These are phyloP conservation scores for Kuraishia cidri DNA, from an alignment of 805 yeast genomes.

Conservation along the genomic window DNA sequence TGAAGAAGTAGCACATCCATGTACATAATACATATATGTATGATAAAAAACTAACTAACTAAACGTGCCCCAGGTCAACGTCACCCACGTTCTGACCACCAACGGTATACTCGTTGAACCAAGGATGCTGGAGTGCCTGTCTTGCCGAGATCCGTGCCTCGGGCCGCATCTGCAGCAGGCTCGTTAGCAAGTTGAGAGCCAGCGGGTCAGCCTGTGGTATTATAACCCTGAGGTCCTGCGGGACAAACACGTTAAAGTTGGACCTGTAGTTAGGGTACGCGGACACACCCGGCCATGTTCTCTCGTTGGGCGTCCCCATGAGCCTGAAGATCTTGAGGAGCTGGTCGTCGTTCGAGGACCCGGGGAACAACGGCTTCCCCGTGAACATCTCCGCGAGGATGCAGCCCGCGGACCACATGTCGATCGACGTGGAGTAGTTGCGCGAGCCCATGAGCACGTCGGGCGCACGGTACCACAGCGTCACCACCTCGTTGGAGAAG, in stretches of 20 bases:
- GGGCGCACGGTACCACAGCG: conserved; percentile 97
- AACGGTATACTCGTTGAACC: conserved; percentile 68
- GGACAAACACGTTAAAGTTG: conserved; percentile 77
- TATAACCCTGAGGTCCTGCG: conserved; percentile 72
- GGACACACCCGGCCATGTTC: conserved; percentile 96
- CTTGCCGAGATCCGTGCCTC: conserved; percentile 52
- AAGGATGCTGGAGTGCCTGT: conserved; percentile 59
- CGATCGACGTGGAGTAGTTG: conserved; percentile 93
- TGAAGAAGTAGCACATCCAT: too few relatives aligned
- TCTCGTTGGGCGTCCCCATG: conserved; percentile 95
- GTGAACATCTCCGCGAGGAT: conserved; percentile 97
- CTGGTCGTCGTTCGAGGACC: conserved; percentile 94
- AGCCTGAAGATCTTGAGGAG: conserved; percentile 82
- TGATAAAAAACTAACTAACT: too few relatives aligned
- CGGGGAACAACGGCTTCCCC: conserved; percentile 96
- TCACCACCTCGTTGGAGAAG: conserved; percentile 94
- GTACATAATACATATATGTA: too few relatives aligned
- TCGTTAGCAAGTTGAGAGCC: conserved; percentile 59
- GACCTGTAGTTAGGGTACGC: conserved; percentile 79
- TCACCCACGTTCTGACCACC: conserved; percentile 2
- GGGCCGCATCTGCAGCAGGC: conserved; percentile 52
- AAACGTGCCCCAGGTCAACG: too few relatives aligned
- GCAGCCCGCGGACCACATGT: conserved; percentile 98
- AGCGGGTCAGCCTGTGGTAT: conserved; percentile 63
- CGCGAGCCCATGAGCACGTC: conserved; percentile 93